These are phyloP conservation scores for Sporothrix luriei DNA, from an alignment of 2,329 filamentous ascomycete species.

Conservation along the genomic window DNA sequence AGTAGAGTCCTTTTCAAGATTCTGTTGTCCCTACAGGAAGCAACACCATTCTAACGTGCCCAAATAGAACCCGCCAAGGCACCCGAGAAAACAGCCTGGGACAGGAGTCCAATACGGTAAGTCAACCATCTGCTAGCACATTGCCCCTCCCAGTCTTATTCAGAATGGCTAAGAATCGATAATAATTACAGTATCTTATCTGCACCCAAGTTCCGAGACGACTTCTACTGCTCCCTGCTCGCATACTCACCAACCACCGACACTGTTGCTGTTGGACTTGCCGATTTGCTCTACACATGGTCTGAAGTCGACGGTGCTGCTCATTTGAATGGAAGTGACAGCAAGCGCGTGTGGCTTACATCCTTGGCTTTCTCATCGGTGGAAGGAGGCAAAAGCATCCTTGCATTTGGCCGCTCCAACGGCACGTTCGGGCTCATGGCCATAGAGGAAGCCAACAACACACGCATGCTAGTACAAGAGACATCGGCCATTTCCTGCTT, in stretches of 20 bases:
- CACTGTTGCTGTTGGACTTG: conserved; percentile 81
- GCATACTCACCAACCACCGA: conserved; percentile 77
- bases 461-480: conserved; percentile 66
- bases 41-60: not conserved
- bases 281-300: conserved; percentile 82
- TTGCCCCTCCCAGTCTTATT: not conserved
- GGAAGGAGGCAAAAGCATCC: conserved; percentile 72
- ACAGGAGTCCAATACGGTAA: not conserved
- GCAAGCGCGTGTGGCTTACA: conserved; percentile 66
- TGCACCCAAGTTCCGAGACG: conserved; percentile 84
- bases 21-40: too few species aligned
- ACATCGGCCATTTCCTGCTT: conserved; percentile 75
- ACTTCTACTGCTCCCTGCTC: conserved; percentile 91
- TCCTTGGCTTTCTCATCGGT: conserved; percentile 87
- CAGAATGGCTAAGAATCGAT: not conserved
- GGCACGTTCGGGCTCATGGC: conserved; percentile 78
- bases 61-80: not conserved
- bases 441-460: conserved; percentile 57
- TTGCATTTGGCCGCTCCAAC: conserved; percentile 81
- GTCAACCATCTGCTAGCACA: not conserved
- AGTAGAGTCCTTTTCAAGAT: conserved; percentile 28
- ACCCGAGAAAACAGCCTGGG: not conserved
- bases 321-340: conserved; percentile 51
- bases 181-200: conserved; percentile 72
- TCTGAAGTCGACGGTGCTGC: conserved; percentile 72